phyloP scores from a whole-genome alignment of 78 protist species.

The Dictyostelium discoideum region dicty_2.7 NC_007090.3:4226501-4227000 shows the following conservation, averaged over 20 bases:
- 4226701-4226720: background rate
- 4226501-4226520: slow-evolving; percentile 1
- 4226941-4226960: too few relatives aligned
- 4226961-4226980: too few relatives aligned
- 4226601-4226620: too few relatives aligned
- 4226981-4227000: too few relatives aligned
- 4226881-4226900: background rate
- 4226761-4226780: background rate
- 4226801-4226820: background rate
- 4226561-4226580: too few relatives aligned
- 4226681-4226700: too few relatives aligned
- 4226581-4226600: too few relatives aligned
- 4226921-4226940: too few relatives aligned
- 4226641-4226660: background rate
- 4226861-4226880: too few relatives aligned
- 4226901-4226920: too few relatives aligned
- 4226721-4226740: background rate
- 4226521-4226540: background rate
- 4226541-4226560: background rate
- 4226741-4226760: background rate
- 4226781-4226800: too few relatives aligned
- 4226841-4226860: background rate
- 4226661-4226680: background rate
- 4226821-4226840: background rate
- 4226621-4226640: too few relatives aligned